Percentiles rank a stretch among this genome's conserved stretches.
Conservation (phyloP, 1,139 yeast genomes). For the Suhomyces bokatorum region DNA sequence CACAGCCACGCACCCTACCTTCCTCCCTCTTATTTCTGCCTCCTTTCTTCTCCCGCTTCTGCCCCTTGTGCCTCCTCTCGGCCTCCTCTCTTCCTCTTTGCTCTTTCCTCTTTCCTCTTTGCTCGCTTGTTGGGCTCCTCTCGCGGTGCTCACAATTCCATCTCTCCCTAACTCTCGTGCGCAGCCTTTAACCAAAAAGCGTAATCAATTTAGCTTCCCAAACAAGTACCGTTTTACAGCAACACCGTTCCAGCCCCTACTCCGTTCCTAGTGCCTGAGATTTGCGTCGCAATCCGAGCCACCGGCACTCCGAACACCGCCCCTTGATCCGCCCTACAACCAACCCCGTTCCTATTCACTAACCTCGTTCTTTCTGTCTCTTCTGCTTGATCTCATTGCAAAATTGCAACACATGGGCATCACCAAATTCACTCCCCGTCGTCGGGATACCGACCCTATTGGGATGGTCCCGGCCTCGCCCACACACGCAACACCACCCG, state of each 20-base stretch:
- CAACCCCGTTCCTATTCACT: not conserved
- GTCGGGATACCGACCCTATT: not conserved
- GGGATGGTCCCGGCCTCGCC: not conserved
- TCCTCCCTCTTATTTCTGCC: too few relatives aligned
- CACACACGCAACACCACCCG: slow-evolving; percentile 2
- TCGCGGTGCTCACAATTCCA: not conserved
- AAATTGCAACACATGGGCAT: slow-evolving; percentile 9
- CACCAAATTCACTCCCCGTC: slow-evolving; percentile 3
- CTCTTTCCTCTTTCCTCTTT: not conserved
- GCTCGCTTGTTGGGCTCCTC: not conserved
- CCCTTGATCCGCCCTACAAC: not conserved
- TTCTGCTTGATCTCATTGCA: not conserved
- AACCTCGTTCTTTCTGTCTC: not conserved
- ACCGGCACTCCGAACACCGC: too few relatives aligned
- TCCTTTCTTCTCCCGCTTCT: too few relatives aligned
- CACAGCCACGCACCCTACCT: too few relatives aligned
- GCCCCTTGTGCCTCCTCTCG: too few relatives aligned
- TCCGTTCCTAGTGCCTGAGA: too few relatives aligned
- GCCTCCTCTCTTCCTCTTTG: too few relatives aligned
- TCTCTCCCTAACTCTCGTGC: not conserved
- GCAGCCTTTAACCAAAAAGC: slow-evolving; percentile 8
- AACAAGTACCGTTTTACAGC: slow-evolving; percentile 1
- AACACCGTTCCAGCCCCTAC: not conserved
- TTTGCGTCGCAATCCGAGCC: too few relatives aligned
- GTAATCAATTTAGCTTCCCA: slow-evolving; percentile 5